Evolutionary conservation across 345 rosid genomes (phyloP).

Genomic region (Salix arbutifolia): DNA sequence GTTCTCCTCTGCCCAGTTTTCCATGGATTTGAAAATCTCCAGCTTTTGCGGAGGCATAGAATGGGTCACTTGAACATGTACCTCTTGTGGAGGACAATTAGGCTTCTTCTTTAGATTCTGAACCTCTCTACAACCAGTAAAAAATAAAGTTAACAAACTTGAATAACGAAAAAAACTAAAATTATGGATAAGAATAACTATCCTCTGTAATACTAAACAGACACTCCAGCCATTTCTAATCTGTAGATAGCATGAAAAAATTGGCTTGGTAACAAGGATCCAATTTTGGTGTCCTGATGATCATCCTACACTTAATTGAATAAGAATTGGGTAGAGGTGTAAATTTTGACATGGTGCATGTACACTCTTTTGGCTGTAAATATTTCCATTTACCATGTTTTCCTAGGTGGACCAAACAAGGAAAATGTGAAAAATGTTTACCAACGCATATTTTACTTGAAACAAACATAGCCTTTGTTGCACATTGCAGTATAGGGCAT

Average conservation of each 20-base stretch:
- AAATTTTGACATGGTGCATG: not conserved
- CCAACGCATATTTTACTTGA: not conserved
- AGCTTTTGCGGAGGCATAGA: slow-evolving; percentile 21
- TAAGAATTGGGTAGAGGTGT: not conserved
- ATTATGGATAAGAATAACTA: not conserved
- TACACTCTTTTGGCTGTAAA: not conserved
- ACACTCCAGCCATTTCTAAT: not conserved
- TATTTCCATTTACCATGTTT: not conserved
- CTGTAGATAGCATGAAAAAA: not conserved
- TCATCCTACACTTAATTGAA: not conserved
- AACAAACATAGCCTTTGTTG: not conserved
- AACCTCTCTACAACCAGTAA: slow-evolving; percentile 9
- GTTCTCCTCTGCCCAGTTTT: slow-evolving; percentile 22
- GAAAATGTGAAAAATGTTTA: not conserved
- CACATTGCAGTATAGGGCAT: not conserved
- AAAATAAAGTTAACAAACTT: not conserved
- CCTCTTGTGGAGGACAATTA: slow-evolving; percentile 16
- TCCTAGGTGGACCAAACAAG: not conserved
- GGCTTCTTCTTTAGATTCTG: slow-evolving; percentile 11
- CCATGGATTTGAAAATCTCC: slow-evolving; percentile 23
- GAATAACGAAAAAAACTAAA: not conserved
- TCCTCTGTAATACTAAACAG: not conserved
- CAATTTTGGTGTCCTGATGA: not conserved
- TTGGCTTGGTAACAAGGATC: not conserved
- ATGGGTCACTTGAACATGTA: slow-evolving; percentile 17